Base-by-base conservation (phyloP, 2,329 filamentous ascomycete species). In the Hymenoscyphus repandus region DNA sequence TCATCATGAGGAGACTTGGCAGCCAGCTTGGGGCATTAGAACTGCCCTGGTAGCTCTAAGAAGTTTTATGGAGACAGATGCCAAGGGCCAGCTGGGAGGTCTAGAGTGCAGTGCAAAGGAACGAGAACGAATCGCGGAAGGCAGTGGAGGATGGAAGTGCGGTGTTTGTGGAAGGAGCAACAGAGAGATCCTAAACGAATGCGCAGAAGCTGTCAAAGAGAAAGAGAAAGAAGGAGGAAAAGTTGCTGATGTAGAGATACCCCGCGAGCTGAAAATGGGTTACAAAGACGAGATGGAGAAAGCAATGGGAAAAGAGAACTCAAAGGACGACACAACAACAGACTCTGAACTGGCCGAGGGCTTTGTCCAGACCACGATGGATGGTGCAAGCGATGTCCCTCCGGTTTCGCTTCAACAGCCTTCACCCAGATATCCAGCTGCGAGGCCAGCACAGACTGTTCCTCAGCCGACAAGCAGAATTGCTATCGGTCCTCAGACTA, bases 1-100 rank as follows among this genome's bases (percentile, higher is more conserved):
- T 2, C 92, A 96, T 70, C 93, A 99, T 71, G 93, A 97, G 69
- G 93, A 97, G 73, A 95, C 89, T 13, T 99, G 93, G 93, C 92
- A 96, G 76, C 93, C 93, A 0, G 93, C 93, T 0, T 99, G 93
- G 93, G 93, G 93, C 0, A 86, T 99, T 9, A 79, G 93, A 53
- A 97, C 93, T 3, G 92, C 93, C 13, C 72, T 99, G 6, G 79
- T 84, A 38, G 82, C 82, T 32, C 81, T 97, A 44, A 74, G 93
- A 49, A 86, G 82, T 60, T 96, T 96, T 69, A 97, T 99, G 90
- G 90, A 95, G 67, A 91, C 86, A 2, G 88, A 92, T 60, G 83
- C 88, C 7, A 82, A 80, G 60, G 93, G 93, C 1, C 93, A 97
- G 72, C 74, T 99, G 1, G 93, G 93, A 11, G 93, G 93, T 0